Evolutionary conservation across 768 basidiomycete species (phyloP).

Genomic region (Suillus hirtellus): DNA sequence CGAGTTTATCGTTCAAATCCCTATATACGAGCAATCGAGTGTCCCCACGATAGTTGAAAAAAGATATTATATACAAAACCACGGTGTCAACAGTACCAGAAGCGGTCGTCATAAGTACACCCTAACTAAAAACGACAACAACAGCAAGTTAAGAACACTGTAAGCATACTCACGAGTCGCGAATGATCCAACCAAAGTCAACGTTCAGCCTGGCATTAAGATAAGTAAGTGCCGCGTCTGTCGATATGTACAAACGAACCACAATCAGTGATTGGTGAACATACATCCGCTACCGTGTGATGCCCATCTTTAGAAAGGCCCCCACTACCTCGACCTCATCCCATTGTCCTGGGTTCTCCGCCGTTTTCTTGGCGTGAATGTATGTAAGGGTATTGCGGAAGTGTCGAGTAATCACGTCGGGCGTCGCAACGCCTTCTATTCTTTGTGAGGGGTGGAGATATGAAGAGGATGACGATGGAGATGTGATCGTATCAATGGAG

Average conservation of each 20-base stretch:
- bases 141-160: constrained; percentile 8
- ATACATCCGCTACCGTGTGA: constrained; percentile 46
- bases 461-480: constrained; percentile 42
- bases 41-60: neutral
- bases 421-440: constrained; percentile 89
- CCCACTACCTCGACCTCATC: constrained; percentile 88
- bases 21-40: too few species aligned
- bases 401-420: constrained; percentile 92
- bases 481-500: constrained; percentile 88
- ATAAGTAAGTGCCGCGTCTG: neutral
- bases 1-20: neutral
- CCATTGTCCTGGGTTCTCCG: constrained; percentile 51
- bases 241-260: constrained; percentile 5
- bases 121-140: constrained; percentile 5
- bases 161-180: neutral
- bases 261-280: neutral
- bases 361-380: constrained; percentile 73
- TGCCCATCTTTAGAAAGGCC: constrained; percentile 87
- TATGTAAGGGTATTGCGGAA: constrained; percentile 88
- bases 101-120: constrained; percentile 1
- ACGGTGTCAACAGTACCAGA: neutral
- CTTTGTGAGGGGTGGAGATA: constrained; percentile 89
- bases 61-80: constrained; percentile 4
- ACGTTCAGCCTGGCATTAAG: constrained; percentile 3
- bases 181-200: constrained; percentile 1